A percentile compares a stretch with the other conserved stretches of the same genome.
Conservation (phyloP, 1,284 basidiomycete genomes). For the Ceratobasidium sp. region DNA sequence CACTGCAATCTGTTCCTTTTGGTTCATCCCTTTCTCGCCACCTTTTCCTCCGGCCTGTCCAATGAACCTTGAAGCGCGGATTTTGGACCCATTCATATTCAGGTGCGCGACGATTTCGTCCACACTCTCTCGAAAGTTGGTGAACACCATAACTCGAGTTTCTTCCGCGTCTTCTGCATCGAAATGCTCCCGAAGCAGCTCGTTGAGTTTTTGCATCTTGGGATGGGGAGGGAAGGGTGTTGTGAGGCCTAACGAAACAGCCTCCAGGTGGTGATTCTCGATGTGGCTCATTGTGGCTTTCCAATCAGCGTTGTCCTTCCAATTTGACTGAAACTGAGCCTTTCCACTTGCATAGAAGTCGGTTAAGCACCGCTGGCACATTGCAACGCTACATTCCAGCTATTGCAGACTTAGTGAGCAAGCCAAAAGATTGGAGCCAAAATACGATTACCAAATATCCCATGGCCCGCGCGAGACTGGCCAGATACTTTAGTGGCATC, state of each 20-base stretch:
- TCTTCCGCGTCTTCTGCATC: constrained; percentile 63
- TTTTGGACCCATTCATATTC: constrained; percentile 77
- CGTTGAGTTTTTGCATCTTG: constrained; percentile 89
- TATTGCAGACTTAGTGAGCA: constrained; percentile 56
- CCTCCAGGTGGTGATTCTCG: constrained; percentile 60
- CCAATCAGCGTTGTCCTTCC: constrained; percentile 68
- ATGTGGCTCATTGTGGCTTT: constrained; percentile 74
- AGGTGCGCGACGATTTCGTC: constrained; percentile 89
- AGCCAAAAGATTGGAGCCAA: neutral
- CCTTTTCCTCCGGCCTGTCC: constrained; percentile 90
- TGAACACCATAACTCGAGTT: constrained; percentile 93
- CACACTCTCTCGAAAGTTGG: constrained; percentile 88
- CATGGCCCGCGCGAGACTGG: constrained; percentile 80
- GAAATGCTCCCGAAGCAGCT: constrained; percentile 85
- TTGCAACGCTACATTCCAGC: constrained; percentile 85
- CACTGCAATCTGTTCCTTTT: constrained; percentile 92
- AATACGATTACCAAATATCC: constrained; percentile 74
- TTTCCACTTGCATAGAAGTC: constrained; percentile 57
- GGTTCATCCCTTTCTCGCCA: constrained; percentile 88
- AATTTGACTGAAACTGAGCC: constrained; percentile 52
- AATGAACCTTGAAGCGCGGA: constrained; percentile 87
- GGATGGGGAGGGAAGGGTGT: constrained; percentile 76
- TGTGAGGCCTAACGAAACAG: constrained; percentile 27
- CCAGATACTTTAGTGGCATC: constrained; percentile 62
- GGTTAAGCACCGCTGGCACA: constrained; percentile 76